Base-by-base conservation (phyloP, 2,329 filamentous ascomycete genomes). In the Teratosphaeriaceae sp. region DNA sequence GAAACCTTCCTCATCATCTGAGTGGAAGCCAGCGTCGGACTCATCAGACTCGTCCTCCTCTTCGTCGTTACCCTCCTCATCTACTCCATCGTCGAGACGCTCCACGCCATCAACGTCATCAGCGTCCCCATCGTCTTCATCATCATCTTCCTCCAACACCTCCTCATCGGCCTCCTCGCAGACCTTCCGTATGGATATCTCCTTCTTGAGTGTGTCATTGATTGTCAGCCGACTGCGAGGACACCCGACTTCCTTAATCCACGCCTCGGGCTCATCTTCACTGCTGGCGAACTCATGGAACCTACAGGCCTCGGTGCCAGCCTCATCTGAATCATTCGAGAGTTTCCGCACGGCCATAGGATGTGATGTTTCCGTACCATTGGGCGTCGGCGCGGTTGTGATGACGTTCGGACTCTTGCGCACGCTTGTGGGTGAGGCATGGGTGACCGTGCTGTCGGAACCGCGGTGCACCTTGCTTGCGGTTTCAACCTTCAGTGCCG, bases 251-350 rank as follows among this genome's bases (percentile, higher is more conserved):
- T 86, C 83, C 43, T 84, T 80, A 22, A 94, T 86, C 92, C 92
- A 98, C 56, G 95, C 89, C 45, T 96, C 89, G 48, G 92, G 85
- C 45, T 87, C 80, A 30, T 84, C 74, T 45, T 81, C 75, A 38
- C 86, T 88, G 60, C 84, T 88, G 33, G 87, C 90, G 62, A 97
- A 97, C 58, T 95, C 90, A 62, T 96, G 87, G 60, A 96, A 97
- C 38, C 72, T 66, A 34, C 66, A 69, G n/a, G 71, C 70, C 56
- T 73, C 70, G 70, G 79, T 60, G 69, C 80, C 63, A 45, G 65
- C 65, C 29, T 70, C 59, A 23, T 55, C 50, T 5, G 52, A 59
- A 19, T 54, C 53, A 26, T 55, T 51, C 11, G 58, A 60, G 27
- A 54, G 30, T 24, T 49, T 60, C 2, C 57, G 49, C 8, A 42